These are phyloP conservation scores for Colletotrichum acutatum DNA, from an alignment of 2,329 filamentous ascomycete genomes.

Conservation along the genomic window DNA sequence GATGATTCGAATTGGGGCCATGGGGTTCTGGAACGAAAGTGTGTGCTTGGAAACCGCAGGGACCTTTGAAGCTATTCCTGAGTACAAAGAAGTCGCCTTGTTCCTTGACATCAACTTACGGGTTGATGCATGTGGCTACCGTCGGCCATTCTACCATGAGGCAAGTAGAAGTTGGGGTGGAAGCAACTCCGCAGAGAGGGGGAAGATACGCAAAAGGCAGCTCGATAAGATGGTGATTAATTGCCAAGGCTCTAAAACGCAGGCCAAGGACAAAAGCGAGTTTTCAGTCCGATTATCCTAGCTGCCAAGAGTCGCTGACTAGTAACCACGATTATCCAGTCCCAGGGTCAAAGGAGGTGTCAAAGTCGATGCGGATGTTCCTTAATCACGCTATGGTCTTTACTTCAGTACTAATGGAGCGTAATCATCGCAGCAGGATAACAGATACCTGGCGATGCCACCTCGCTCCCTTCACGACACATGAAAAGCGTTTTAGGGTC, in stretches of 20 bases:
- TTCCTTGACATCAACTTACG: not conserved
- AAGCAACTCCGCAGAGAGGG: not conserved
- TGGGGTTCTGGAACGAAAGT: not conserved
- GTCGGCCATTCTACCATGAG: not conserved
- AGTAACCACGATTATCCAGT: not conserved
- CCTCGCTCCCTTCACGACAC: no score
- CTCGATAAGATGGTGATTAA: conserved; percentile 2
- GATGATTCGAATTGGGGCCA: not conserved
- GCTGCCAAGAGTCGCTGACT: not conserved
- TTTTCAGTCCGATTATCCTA: not conserved
- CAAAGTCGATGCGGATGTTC: no score
- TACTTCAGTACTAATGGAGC: no score
- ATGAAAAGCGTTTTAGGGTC: no score
- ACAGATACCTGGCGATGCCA: no score
- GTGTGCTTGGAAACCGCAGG: not conserved
- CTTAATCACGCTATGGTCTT: not conserved
- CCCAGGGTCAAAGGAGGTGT: not conserved
- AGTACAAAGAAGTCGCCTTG: not conserved
- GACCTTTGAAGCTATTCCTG: not conserved
- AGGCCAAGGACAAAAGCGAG: not conserved
- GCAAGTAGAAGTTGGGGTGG: not conserved
- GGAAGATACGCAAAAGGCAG: not conserved
- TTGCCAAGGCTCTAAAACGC: conserved; percentile 13
- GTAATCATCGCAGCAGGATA: no score
- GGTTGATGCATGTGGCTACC: not conserved